A percentile compares a stretch with the other conserved stretches of the same genome.
Evolutionary conservation across 371 early-diverging fungal genomes (phyloP).

Genomic region (Circinella minor): DNA sequence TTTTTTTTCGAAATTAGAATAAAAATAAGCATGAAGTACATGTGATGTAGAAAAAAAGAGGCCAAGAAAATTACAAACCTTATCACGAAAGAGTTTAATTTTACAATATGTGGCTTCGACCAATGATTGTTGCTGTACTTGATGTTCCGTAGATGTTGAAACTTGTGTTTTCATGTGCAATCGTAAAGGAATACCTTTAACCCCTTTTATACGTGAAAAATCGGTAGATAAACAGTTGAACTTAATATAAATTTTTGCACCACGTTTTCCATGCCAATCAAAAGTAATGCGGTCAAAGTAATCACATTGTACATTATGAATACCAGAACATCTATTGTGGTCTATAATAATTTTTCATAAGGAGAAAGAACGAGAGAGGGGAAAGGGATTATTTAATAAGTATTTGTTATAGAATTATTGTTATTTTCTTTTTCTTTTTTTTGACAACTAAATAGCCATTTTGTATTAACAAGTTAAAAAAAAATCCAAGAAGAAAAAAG

Average conservation of each 20-base stretch:
- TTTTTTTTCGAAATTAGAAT: no score
- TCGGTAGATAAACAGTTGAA: slow-evolving; percentile 80
- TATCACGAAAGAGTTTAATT: slow-evolving; percentile 74
- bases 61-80: slow-evolving; percentile 35
- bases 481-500: no score
- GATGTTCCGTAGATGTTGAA: neutral
- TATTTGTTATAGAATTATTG: neutral
- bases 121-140: slow-evolving; percentile 4
- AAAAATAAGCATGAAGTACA: neutral
- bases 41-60: slow-evolving; percentile 2
- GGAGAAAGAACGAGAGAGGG: no score
- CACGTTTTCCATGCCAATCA: slow-evolving; percentile 69
- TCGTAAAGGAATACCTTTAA: slow-evolving; percentile 77
- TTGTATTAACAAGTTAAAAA: no score
- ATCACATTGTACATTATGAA: slow-evolving; percentile 52
- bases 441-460: no score
- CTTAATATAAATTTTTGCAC: slow-evolving; percentile 64
- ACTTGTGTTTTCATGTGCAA: slow-evolving; percentile 61
- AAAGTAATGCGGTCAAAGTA: slow-evolving; percentile 71
- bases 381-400: neutral
- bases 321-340: slow-evolving; percentile 35
- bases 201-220: slow-evolving; percentile 77
- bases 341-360: neutral
- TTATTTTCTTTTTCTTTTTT: neutral
- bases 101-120: slow-evolving; percentile 61